phyloP scores from a whole-genome alignment of 2,329 filamentous ascomycete species.

The Beauveria medogensis region DNA sequence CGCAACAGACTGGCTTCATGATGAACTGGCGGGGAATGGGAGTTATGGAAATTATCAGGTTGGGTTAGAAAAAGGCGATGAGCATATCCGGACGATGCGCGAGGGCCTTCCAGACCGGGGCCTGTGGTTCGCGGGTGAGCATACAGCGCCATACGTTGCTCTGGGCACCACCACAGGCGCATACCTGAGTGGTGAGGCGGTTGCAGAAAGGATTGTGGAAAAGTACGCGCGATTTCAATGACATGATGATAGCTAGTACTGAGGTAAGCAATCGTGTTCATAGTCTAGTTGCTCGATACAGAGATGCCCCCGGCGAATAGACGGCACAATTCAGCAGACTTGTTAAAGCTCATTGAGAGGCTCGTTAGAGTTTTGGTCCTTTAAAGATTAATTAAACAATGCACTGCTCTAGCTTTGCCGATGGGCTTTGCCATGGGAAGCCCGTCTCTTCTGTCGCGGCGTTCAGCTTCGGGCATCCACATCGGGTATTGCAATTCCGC shows the following conservation, averaged over 20 bases:
- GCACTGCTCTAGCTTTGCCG: no score
- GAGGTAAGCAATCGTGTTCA: no score
- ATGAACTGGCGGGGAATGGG: constrained; percentile 72
- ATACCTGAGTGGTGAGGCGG: constrained; percentile 82
- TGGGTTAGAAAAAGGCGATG: constrained; percentile 61
- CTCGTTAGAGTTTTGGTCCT: no score
- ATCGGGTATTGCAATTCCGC: constrained; percentile 2
- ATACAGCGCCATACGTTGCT: constrained; percentile 83
- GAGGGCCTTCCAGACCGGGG: constrained; percentile 56
- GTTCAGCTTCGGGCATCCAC: background rate
- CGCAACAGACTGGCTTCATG: constrained; percentile 69
- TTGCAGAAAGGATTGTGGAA: constrained; percentile 56
- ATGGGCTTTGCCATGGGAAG: background rate
- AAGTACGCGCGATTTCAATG: constrained; percentile 34
- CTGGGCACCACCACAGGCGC: constrained; percentile 84
- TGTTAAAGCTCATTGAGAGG: no score
- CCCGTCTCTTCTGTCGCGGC: background rate
- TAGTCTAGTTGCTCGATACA: no score
- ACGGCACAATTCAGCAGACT: no score
- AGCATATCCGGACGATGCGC: constrained; percentile 59
- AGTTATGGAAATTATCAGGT: constrained; percentile 82
- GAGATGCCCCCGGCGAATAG: no score
- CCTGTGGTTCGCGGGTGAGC: constrained; percentile 83
- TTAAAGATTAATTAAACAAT: no score
- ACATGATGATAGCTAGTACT: background rate